Evolutionary conservation across 1,284 basidiomycete genomes (phyloP).

Genomic region (Cryptococcus wingfieldii): DNA sequence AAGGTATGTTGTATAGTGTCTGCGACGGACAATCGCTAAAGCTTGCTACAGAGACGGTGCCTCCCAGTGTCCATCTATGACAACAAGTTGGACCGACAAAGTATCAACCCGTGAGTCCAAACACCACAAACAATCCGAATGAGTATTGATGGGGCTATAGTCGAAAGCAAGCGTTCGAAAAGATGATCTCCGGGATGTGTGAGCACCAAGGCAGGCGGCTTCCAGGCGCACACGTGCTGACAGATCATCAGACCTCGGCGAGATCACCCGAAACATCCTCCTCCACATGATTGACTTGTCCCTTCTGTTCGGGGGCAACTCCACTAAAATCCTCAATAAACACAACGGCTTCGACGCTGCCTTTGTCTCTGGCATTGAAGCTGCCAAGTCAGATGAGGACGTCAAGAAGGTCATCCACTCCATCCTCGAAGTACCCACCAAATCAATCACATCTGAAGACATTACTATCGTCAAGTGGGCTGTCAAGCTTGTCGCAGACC

Average conservation of each 20-base stretch:
- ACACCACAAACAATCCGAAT: not conserved
- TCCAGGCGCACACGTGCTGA: not conserved
- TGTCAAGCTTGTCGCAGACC: constrained; percentile 67
- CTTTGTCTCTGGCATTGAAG: constrained; percentile 81
- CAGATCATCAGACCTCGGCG: constrained; percentile 66
- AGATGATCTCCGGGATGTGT: constrained; percentile 98
- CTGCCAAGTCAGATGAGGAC: constrained; percentile 40
- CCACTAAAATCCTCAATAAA: constrained; percentile 67
- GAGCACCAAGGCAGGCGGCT: constrained; percentile 17
- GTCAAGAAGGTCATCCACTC: constrained; percentile 59
- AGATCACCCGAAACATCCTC: constrained; percentile 81
- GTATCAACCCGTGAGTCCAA: constrained; percentile 70
- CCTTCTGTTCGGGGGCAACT: constrained; percentile 72
- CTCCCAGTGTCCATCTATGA: constrained; percentile 90
- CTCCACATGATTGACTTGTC: constrained; percentile 75
- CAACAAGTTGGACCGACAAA: constrained; percentile 84
- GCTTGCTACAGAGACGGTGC: constrained; percentile 60
- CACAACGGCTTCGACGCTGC: constrained; percentile 94
- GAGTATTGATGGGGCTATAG: constrained; percentile 20
- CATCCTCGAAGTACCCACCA: constrained; percentile 58
- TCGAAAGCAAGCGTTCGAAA: constrained; percentile 90
- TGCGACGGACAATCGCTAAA: not conserved
- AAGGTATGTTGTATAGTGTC: constrained; percentile 54
- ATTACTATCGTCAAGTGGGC: constrained; percentile 77
- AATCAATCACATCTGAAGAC: constrained; percentile 49